A percentile compares a stretch with the other conserved stretches of the same genome.
Conservation (phyloP, 148 eudicot species). For the Vaccinium corymbosum region DNA sequence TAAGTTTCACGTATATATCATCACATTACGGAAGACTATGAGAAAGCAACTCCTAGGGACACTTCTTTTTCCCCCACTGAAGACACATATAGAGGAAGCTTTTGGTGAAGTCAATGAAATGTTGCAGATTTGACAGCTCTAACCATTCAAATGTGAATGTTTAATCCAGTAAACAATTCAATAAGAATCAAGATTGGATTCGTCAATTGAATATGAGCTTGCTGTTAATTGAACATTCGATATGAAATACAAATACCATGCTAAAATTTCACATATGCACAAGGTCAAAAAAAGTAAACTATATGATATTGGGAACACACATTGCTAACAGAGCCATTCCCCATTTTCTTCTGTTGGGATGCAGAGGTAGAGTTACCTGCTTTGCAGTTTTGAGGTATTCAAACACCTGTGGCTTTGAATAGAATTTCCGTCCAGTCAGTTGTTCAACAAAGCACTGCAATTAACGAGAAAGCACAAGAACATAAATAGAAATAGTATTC, state of each 20-base stretch:
- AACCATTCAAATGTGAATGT: neutral
- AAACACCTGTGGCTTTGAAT: slow-evolving; percentile 65
- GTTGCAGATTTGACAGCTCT: neutral
- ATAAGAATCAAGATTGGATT: neutral
- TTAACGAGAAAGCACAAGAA: slow-evolving; percentile 4
- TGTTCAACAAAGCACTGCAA: slow-evolving; percentile 60
- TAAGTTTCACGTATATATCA: neutral
- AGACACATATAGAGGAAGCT: neutral
- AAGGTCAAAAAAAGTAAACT: neutral
- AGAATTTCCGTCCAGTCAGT: slow-evolving; percentile 50
- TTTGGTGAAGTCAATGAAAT: neutral
- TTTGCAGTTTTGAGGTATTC: slow-evolving; percentile 41
- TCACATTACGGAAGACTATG: neutral
- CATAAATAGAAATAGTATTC: neutral
- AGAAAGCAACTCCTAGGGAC: neutral
- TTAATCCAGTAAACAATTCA: neutral
- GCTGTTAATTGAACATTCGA: neutral
- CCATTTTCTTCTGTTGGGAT: slow-evolving; percentile 12
- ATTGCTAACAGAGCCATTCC: slow-evolving; percentile 5
- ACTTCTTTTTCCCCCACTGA: neutral
- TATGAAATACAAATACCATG: neutral
- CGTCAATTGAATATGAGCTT: neutral
- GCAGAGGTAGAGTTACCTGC: neutral
- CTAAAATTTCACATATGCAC: neutral
- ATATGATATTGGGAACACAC: slow-evolving; percentile 17